Conservation (phyloP, 768 basidiomycete species). For the Suillus variegatus region DNA sequence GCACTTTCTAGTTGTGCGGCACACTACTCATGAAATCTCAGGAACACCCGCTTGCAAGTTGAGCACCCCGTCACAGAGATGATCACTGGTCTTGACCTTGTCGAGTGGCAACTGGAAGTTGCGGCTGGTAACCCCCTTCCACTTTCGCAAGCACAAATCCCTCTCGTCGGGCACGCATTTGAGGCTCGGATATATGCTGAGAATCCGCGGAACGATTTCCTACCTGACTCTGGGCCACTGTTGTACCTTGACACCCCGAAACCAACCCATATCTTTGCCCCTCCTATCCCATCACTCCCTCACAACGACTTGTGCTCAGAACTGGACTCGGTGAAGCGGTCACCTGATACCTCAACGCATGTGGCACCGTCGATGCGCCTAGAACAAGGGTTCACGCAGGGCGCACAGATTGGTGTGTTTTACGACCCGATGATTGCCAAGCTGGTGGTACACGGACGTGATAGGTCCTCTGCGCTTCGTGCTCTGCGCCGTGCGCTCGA, state of each 20-base stretch:
- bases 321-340: slow-evolving; percentile 20
- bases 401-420: slow-evolving; percentile 81
- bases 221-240: slow-evolving; percentile 86
- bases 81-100: slow-evolving; percentile 91
- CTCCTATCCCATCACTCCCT: slow-evolving; percentile 26
- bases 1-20: slow-evolving; percentile 21
- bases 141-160: slow-evolving; percentile 73
- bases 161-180: slow-evolving; percentile 89
- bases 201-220: slow-evolving; percentile 89
- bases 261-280: slow-evolving; percentile 71
- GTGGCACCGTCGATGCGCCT: slow-evolving; percentile 73
- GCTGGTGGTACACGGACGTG: slow-evolving; percentile 84
- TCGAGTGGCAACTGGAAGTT: slow-evolving; percentile 94
- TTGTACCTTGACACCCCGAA: slow-evolving; percentile 79
- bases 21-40: slow-evolving; percentile 24
- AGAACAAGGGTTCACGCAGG: slow-evolving; percentile 85
- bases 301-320: background rate
- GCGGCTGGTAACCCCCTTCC: slow-evolving; percentile 88
- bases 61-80: slow-evolving; percentile 96
- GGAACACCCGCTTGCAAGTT: slow-evolving; percentile 85
- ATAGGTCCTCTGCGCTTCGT: slow-evolving; percentile 82
- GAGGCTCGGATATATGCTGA: slow-evolving; percentile 97
- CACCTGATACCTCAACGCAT: slow-evolving; percentile 17
- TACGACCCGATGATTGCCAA: slow-evolving; percentile 95
- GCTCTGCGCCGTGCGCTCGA: slow-evolving; percentile 79